Evolutionary conservation across 306 rosid species (phyloP).

Genomic region (Cucumis hystrix): DNA sequence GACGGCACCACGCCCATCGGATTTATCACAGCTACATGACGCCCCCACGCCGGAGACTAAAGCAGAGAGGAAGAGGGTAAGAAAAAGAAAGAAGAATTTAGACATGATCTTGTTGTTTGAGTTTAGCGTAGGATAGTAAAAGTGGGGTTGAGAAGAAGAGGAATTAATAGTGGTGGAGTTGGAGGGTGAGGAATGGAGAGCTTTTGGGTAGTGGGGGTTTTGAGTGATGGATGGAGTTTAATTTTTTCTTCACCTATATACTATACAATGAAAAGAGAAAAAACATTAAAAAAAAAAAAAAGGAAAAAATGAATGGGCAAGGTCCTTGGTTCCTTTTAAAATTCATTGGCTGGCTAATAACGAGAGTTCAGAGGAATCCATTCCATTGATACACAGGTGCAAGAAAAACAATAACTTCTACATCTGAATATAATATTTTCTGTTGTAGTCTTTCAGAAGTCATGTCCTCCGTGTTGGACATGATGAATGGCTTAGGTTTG

Average conservation of each 20-base stretch:
- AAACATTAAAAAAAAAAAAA: no score
- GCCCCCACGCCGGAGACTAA: not conserved
- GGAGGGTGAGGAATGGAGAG: not conserved
- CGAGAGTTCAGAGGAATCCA: not conserved
- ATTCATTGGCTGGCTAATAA: not conserved
- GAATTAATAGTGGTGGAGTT: not conserved
- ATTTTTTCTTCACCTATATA: not conserved
- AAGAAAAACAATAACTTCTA: not conserved
- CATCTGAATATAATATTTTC: not conserved
- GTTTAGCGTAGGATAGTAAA: not conserved
- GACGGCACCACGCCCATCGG: not conserved
- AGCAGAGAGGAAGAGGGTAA: not conserved
- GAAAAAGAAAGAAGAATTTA: not conserved
- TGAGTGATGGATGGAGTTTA: slow-evolving; percentile 2
- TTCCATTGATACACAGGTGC: not conserved
- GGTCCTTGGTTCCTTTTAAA: not conserved
- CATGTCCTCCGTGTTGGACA: not conserved
- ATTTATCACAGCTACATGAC: slow-evolving; percentile 25
- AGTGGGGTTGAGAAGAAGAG: not conserved
- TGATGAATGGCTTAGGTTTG: not conserved
- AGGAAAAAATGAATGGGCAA: not conserved
- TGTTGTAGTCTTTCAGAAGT: not conserved
- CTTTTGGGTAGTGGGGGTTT: not conserved
- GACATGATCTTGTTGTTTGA: not conserved
- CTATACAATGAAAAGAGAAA: not conserved